These are phyloP conservation scores for Prunus campanulata DNA, from an alignment of 306 rosid species.

Conservation along the genomic window DNA sequence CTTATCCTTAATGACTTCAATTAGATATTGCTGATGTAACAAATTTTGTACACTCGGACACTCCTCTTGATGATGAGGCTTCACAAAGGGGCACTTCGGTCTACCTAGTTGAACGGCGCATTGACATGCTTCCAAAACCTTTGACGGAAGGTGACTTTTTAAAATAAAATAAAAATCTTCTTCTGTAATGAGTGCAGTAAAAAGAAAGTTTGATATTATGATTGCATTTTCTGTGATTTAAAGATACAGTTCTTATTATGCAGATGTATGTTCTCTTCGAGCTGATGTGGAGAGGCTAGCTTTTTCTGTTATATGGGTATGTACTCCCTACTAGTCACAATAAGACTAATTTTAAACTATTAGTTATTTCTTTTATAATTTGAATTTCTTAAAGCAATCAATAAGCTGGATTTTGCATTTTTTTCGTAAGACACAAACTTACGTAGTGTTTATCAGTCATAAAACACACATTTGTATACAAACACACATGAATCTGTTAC, in stretches of 20 bases:
- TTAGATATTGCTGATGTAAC: constrained; percentile 98
- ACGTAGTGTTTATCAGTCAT: neutral
- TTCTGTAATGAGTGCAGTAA: neutral
- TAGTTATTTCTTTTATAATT: neutral
- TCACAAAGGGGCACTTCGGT: constrained; percentile 95
- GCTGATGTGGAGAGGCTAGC: constrained; percentile 98
- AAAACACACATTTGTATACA: neutral
- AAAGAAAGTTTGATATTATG: neutral
- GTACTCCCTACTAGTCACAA: constrained; percentile 11
- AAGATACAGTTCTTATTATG: constrained; percentile 20
- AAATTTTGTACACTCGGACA: constrained; percentile 83
- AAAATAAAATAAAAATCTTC: neutral
- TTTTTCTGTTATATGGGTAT: constrained; percentile 96
- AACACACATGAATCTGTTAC: neutral
- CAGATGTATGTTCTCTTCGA: constrained; percentile 97
- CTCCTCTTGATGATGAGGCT: constrained; percentile 93
- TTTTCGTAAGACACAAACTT: neutral
- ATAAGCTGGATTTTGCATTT: neutral
- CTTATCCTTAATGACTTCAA: constrained; percentile 49
- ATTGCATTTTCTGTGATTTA: constrained; percentile 14
- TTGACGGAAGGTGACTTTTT: constrained; percentile 77
- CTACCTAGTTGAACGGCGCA: constrained; percentile 93
- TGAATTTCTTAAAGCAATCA: neutral
- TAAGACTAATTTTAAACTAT: constrained; percentile 4
- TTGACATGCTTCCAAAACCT: constrained; percentile 99